These are phyloP conservation scores for Heteromeles arbutifolia DNA, from an alignment of 306 rosid genomes.

Conservation along the genomic window DNA sequence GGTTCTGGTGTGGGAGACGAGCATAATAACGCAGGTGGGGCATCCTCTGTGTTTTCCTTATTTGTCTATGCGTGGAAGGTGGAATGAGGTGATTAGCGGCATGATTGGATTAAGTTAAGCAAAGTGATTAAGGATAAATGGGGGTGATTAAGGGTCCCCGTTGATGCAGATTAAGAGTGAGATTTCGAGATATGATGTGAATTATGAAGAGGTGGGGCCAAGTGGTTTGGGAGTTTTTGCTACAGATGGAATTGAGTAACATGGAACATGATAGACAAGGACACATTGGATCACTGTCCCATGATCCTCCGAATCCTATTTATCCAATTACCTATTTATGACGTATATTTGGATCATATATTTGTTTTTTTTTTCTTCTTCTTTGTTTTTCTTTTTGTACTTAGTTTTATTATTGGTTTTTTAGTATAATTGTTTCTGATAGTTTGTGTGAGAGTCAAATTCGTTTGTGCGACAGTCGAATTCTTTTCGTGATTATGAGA, in stretches of 20 bases:
- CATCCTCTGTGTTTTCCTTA: conserved; percentile 55
- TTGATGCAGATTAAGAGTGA: background rate
- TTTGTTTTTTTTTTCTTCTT: background rate
- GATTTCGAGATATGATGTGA: background rate
- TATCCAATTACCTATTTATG: background rate
- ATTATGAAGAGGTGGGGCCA: conserved; percentile 15
- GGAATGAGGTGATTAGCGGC: conserved; percentile 21
- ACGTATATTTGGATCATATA: background rate
- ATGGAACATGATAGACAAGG: conserved; percentile 27
- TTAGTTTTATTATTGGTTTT: background rate
- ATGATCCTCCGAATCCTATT: conserved; percentile 13
- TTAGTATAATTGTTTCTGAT: background rate
- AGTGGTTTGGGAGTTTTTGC: conserved; percentile 11
- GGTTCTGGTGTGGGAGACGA: conserved; percentile 25
- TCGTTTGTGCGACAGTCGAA: background rate
- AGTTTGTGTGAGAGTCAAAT: background rate
- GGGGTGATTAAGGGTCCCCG: background rate
- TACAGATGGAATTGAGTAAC: conserved; percentile 12
- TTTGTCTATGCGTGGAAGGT: conserved; percentile 86
- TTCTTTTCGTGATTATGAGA: background rate
- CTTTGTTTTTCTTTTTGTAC: background rate
- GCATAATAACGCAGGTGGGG: conserved; percentile 25
- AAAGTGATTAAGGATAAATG: background rate
- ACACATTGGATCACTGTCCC: conserved; percentile 22
- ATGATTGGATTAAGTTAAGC: background rate